Conservation (phyloP, 2,329 filamentous ascomycete genomes). For the Botrytis aclada region DNA sequence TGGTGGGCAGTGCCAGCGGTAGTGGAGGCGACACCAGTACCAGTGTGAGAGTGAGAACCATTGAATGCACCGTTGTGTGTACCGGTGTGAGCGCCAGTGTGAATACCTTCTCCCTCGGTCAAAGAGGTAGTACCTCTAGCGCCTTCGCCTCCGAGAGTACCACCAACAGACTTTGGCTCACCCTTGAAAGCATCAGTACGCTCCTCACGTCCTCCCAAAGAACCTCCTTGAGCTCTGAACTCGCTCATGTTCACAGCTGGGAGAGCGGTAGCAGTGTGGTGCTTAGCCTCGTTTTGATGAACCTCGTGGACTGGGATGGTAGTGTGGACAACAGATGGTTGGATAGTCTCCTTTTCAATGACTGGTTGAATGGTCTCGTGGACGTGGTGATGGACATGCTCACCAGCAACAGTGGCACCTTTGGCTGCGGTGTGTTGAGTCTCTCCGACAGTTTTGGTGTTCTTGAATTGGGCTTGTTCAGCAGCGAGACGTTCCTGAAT, state of each 20-base stretch:
- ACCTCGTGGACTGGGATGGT: constrained; percentile 70
- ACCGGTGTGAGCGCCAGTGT: constrained; percentile 15
- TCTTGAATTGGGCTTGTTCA: constrained; percentile 54
- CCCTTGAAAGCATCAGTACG: constrained; percentile 60
- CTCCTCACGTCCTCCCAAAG: constrained; percentile 52
- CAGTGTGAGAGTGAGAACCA: background rate
- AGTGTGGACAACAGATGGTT: constrained; percentile 67
- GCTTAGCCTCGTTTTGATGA: constrained; percentile 63
- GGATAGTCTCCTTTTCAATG: constrained; percentile 65
- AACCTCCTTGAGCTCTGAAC: constrained; percentile 55
- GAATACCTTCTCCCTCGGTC: constrained; percentile 29
- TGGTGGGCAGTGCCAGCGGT: background rate
- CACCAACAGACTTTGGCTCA: constrained; percentile 51
- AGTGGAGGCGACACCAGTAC: background rate
- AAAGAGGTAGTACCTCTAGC: constrained; percentile 32
- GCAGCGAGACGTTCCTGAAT: constrained; percentile 47
- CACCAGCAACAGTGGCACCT: constrained; percentile 52
- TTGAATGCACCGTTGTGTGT: background rate
- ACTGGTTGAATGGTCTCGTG: constrained; percentile 60
- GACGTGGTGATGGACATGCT: constrained; percentile 59
- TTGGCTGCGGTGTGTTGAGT: constrained; percentile 49
- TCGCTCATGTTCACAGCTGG: constrained; percentile 63
- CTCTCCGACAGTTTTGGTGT: constrained; percentile 46
- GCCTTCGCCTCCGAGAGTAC: constrained; percentile 33
- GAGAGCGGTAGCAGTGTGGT: constrained; percentile 62